phyloP scores from a whole-genome alignment of 208 protist species.

The Leishmania tropica region DNA sequence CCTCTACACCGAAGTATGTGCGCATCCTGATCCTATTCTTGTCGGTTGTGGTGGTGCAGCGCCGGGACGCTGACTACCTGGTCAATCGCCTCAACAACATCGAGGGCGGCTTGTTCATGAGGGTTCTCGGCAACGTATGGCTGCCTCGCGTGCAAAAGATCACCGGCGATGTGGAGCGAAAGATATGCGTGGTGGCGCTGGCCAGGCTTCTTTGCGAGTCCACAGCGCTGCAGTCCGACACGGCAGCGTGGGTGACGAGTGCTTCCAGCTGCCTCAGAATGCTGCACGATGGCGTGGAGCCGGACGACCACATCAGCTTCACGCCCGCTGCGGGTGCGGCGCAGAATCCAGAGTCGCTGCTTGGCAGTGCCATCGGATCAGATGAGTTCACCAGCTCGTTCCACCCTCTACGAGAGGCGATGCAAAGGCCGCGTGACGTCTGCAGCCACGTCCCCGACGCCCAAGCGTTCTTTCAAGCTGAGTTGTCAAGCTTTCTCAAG shows the following conservation, averaged over 20 bases:
- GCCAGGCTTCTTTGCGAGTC: slow-evolving; percentile 73
- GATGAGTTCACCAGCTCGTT: slow-evolving; percentile 62
- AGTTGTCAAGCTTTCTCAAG: slow-evolving; percentile 54
- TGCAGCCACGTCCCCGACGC: slow-evolving; percentile 68
- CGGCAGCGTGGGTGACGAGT: slow-evolving; percentile 56
- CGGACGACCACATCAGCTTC: slow-evolving; percentile 83
- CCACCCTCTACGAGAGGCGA: slow-evolving; percentile 78
- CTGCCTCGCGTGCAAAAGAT: slow-evolving; percentile 87
- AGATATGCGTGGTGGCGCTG: slow-evolving; percentile 83
- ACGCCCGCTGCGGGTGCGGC: slow-evolving; percentile 41
- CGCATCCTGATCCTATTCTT: slow-evolving; percentile 92
- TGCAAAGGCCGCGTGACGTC: slow-evolving; percentile 63
- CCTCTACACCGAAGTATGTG: slow-evolving; percentile 88
- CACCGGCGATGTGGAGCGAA: slow-evolving; percentile 76
- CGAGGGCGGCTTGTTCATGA: slow-evolving; percentile 80
- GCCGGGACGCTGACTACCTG: slow-evolving; percentile 59
- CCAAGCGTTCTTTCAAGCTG: slow-evolving; percentile 61
- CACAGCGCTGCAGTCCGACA: slow-evolving; percentile 58
- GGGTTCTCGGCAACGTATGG: slow-evolving; percentile 80
- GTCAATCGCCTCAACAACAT: slow-evolving; percentile 66
- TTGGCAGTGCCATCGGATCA: slow-evolving; percentile 19
- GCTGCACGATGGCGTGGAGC: slow-evolving; percentile 71
- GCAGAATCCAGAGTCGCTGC: slow-evolving; percentile 34
- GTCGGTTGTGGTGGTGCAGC: slow-evolving; percentile 67
- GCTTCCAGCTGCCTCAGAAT: slow-evolving; percentile 77